Evolutionary conservation across 371 early-diverging fungal species (phyloP).

Genomic region (Apophysomyces elegans): DNA sequence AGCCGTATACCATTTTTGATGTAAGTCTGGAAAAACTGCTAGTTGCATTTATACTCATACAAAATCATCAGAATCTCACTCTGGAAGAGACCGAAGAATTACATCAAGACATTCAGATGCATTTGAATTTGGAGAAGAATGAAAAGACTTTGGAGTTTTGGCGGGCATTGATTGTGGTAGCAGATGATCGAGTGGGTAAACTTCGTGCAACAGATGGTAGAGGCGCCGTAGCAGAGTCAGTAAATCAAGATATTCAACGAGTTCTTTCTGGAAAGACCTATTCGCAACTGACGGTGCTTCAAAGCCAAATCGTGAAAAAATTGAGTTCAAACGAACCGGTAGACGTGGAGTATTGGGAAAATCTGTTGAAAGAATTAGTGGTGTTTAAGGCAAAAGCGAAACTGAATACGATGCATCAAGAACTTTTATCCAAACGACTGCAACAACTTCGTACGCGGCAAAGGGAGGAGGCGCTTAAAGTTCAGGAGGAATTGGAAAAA

Average conservation of each 20-base stretch:
- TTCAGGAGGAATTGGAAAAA: slow-evolving; percentile 67
- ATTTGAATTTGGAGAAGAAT: slow-evolving; percentile 81
- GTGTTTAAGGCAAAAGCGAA: slow-evolving; percentile 86
- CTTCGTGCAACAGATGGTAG: slow-evolving; percentile 39
- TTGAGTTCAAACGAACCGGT: slow-evolving; percentile 73
- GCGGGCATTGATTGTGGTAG: slow-evolving; percentile 82
- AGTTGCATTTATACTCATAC: too few relatives aligned
- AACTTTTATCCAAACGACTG: slow-evolving; percentile 70
- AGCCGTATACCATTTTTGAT: slow-evolving; percentile 87
- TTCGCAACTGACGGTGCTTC: slow-evolving; percentile 71
- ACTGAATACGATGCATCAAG: slow-evolving; percentile 75
- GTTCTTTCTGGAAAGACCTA: slow-evolving; percentile 78
- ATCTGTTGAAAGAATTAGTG: slow-evolving; percentile 71
- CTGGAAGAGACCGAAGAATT: slow-evolving; percentile 77
- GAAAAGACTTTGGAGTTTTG: slow-evolving; percentile 80
- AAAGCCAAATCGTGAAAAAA: slow-evolving; percentile 74
- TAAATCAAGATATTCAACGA: slow-evolving; percentile 69
- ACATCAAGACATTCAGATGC: slow-evolving; percentile 85
- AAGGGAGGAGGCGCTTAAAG: slow-evolving; percentile 68
- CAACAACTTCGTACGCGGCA: slow-evolving; percentile 71
- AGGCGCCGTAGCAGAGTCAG: slow-evolving; percentile 42
- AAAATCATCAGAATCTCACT: slow-evolving; percentile 51
- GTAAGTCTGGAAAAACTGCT: slow-evolving; percentile 30
- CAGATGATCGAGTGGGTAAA: slow-evolving; percentile 70
- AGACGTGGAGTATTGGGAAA: slow-evolving; percentile 96